These are phyloP conservation scores for Stephanodiscus minutulus DNA, from an alignment of 108 stramenopile genomes.

Conservation along the genomic window DNA sequence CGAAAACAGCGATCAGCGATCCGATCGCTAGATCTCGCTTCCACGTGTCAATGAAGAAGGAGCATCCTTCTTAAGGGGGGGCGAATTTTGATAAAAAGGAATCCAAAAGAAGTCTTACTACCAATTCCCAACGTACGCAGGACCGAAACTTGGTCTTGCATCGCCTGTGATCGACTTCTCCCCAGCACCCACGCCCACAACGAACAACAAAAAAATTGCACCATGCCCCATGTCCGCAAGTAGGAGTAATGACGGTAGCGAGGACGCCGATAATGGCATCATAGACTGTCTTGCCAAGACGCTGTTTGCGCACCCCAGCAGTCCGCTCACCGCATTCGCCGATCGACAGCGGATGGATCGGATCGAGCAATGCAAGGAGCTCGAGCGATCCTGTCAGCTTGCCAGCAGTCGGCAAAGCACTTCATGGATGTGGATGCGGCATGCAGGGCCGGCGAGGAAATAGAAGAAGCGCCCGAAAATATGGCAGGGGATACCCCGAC, in stretches of 20 bases:
- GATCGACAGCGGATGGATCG: conserved; percentile 37
- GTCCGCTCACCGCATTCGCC: conserved; percentile 35
- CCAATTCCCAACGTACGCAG: no score
- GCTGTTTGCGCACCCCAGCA: conserved; percentile 30
- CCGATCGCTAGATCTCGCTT: no score
- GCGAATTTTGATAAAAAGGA: no score
- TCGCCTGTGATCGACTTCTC: no score
- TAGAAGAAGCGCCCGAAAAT: neutral
- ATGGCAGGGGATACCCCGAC: neutral
- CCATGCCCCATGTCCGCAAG: no score
- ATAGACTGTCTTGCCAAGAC: conserved; percentile 32
- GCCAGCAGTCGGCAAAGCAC: conserved; percentile 23
- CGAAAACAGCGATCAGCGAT: no score
- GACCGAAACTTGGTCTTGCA: no score
- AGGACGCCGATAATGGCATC: conserved; percentile 21
- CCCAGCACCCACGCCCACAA: no score
- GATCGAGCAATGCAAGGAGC: conserved; percentile 28
- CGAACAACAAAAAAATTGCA: no score
- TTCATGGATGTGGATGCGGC: conserved; percentile 1
- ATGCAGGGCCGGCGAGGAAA: neutral
- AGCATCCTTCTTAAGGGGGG: no score
- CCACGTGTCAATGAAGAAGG: no score
- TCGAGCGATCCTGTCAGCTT: conserved; percentile 33
- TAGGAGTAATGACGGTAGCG: neutral
- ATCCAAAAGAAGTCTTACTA: no score